A percentile compares a stretch with the other conserved stretches of the same genome.
Conservation (phyloP, 2,329 filamentous ascomycete genomes). For the Aspergillus tamarii region DNA sequence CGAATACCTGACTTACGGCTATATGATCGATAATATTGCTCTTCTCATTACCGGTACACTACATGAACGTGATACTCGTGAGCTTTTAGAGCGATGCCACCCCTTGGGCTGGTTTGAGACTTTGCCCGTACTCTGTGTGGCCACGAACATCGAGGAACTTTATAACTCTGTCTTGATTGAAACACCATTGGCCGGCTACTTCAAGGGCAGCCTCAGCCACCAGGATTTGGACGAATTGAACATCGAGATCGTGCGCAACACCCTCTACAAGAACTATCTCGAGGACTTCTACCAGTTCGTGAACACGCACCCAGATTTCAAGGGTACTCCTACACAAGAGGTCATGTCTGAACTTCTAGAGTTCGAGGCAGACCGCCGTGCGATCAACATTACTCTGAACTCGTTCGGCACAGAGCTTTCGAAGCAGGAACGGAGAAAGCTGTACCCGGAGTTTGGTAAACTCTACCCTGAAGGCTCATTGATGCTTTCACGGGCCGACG, state of each 20-base stretch:
- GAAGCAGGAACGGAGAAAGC: slow-evolving; percentile 91
- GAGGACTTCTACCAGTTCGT: slow-evolving; percentile 97
- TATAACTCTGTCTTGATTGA: slow-evolving; percentile 98
- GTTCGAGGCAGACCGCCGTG: slow-evolving; percentile 93
- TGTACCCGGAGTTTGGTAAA: slow-evolving; percentile 89
- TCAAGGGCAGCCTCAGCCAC: slow-evolving; percentile 94
- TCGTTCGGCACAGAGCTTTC: slow-evolving; percentile 95
- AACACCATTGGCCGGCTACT: slow-evolving; percentile 92
- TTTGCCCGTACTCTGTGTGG: slow-evolving; percentile 95
- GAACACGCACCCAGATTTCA: slow-evolving; percentile 83
- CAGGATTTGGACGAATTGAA: slow-evolving; percentile 98
- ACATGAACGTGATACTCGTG: slow-evolving; percentile 94
- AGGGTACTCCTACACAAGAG: slow-evolving; percentile 84
- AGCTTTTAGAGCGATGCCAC: slow-evolving; percentile 93
- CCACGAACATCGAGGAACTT: slow-evolving; percentile 96
- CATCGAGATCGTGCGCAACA: slow-evolving; percentile 98
- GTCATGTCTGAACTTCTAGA: slow-evolving; percentile 95
- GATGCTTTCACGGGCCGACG: slow-evolving; percentile 93
- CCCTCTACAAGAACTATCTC: slow-evolving; percentile 98
- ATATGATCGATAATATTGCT: slow-evolving; percentile 99
- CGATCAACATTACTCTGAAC: slow-evolving; percentile 99
- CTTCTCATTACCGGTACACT: slow-evolving; percentile 96
- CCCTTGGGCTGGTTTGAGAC: slow-evolving; percentile 99
- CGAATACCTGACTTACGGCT: slow-evolving; percentile 97
- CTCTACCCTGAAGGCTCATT: slow-evolving; percentile 92